Percentiles rank a stretch among this genome's conserved stretches.
phyloP scores from a whole-genome alignment of 345 rosid genomes.

The Anastatica hierochuntica region DNA sequence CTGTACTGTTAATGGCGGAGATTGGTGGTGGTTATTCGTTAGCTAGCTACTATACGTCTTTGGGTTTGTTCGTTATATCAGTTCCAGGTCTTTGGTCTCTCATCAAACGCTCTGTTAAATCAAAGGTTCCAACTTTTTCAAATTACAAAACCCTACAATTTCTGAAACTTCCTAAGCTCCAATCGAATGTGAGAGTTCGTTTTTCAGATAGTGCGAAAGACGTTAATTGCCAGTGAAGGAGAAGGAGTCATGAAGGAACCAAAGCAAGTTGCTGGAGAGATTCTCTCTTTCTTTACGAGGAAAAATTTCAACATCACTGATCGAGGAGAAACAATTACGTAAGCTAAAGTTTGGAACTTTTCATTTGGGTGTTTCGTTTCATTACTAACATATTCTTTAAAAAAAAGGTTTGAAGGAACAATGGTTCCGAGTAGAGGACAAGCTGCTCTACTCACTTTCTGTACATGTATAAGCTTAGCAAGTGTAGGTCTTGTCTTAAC shows the following conservation, averaged over 20 bases:
- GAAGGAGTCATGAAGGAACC: constrained; percentile 44
- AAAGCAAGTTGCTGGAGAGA: constrained; percentile 73
- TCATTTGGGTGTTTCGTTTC: not conserved
- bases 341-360: constrained; percentile 17
- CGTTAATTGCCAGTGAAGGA: constrained; percentile 48
- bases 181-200: not conserved
- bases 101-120: constrained; percentile 93
- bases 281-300: constrained; percentile 76
- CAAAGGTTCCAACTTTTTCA: constrained; percentile 46
- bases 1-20: constrained; percentile 43
- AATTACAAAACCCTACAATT: not conserved
- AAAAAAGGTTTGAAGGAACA: constrained; percentile 64
- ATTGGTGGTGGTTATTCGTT: constrained; percentile 64
- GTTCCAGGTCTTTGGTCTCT: constrained; percentile 99
- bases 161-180: not conserved
- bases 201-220: constrained; percentile 75
- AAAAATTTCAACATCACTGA: constrained; percentile 71
- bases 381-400: constrained; percentile 10
- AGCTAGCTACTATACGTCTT: constrained; percentile 92
- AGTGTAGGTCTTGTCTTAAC: constrained; percentile 89
- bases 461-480: constrained; percentile 91
- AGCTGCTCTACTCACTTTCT: constrained; percentile 85
- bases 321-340: constrained; percentile 92
- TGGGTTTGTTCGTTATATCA: constrained; percentile 83
- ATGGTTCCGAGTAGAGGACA: constrained; percentile 93